phyloP scores from a whole-genome alignment of 1,284 basidiomycete genomes.

The Cronartium ribicola region DNA sequence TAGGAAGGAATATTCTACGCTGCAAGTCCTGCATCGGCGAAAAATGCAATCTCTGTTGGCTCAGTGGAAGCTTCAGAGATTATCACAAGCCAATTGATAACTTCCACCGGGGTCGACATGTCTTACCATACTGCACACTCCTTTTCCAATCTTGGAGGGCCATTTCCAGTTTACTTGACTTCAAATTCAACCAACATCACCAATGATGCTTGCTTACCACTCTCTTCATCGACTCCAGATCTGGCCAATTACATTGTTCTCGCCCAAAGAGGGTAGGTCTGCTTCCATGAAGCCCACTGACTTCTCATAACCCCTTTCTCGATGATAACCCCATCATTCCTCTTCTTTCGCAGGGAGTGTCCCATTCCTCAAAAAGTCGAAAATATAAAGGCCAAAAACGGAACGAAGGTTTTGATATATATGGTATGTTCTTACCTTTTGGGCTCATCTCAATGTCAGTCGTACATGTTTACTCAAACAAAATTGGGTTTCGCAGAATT shows the following conservation, averaged over 20 bases:
- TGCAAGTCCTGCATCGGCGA: conserved; percentile 25
- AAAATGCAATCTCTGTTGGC: conserved; percentile 33
- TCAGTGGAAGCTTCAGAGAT: conserved; percentile 11
- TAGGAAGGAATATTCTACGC: conserved; percentile 36
- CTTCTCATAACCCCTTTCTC: neutral
- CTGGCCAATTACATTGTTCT: conserved; percentile 27
- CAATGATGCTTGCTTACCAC: conserved; percentile 30
- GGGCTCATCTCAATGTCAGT: neutral
- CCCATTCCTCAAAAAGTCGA: neutral
- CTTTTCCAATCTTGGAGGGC: conserved; percentile 5
- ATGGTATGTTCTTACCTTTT: conserved; percentile 17
- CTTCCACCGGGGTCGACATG: conserved; percentile 16
- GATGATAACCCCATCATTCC: neutral
- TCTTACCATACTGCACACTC: conserved; percentile 16
- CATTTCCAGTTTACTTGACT: conserved; percentile 27
- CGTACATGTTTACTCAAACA: neutral
- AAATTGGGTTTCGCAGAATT: conserved; percentile 7
- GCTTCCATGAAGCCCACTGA: neutral
- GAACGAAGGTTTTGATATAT: conserved; percentile 17
- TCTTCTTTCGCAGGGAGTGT: neutral
- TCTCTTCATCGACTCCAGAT: conserved; percentile 27
- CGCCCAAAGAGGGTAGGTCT: conserved; percentile 26
- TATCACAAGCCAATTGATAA: neutral
- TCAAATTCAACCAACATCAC: conserved; percentile 18
- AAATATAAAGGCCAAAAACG: neutral